Base-by-base conservation (phyloP, 2,329 filamentous ascomycete species). In the Trichoderma guizhouense region DNA sequence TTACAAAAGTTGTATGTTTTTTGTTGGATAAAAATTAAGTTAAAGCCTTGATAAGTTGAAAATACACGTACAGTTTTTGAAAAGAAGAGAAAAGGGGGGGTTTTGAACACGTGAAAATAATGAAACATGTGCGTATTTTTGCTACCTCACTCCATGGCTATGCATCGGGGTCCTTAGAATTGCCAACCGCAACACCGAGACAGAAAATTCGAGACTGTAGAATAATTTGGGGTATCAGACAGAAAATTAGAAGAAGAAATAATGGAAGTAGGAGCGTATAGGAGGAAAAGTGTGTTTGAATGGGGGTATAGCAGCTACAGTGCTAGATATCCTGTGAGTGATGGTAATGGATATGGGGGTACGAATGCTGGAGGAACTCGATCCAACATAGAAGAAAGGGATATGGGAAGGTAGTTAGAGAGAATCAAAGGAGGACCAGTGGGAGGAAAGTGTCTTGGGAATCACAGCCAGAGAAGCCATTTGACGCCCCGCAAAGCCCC, bases 381-480 rank as follows among this genome's bases (percentile, higher is more conserved):
- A 53, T 65, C n/a, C 39, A 51, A 53, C 51, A 65, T 18, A 70
- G 43, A 71, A 51, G 32, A 69, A 67, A 68, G 26, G 57, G 60
- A 68, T 11, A 24, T 24, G 11, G 14, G 5, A 6, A 12, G 47
- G 47, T 53, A 3, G n/a, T 24, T 14, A 51, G 47, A 64, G 28
- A 58, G 12, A 47, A 47, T 2, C 7, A 28, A 21, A 11, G 7
- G 14, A 11, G 7, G 9, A 39, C 1, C 9, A 11, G 36, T 18
- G 61, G 9, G 51, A 53, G 32, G 0, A 36, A 36, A 58, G 2
- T 15, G 14, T 43, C 21, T 7, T 34, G 12, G 14, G 21, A 51
- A 28, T 72, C 81, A 93, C 75, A 96, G 80, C 93, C 93, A 97
- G 74, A 97, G 83, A 79, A 98, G 81, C 95, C 95, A 98, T 78